These are phyloP conservation scores for Pythium aristosporum DNA, from an alignment of 352 stramenopile genomes.

Conservation along the genomic window DNA sequence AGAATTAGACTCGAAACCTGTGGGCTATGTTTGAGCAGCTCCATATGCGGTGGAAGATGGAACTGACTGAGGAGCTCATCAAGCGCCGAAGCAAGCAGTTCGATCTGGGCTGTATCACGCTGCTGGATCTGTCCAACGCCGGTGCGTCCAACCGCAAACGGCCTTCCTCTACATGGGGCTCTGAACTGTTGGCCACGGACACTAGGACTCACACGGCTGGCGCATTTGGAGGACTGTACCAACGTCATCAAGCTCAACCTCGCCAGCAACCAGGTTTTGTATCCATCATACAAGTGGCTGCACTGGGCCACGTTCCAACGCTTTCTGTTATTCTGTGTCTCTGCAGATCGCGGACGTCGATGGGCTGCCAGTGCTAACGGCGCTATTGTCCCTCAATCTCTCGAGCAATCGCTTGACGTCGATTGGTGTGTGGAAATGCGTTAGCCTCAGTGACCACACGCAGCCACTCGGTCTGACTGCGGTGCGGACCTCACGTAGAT, in stretches of 20 bases:
- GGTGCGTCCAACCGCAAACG: conserved; percentile 10
- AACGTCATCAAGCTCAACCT: conserved; percentile 62
- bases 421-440: conserved; percentile 47
- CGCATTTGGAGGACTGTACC: conserved; percentile 44
- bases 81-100: conserved; percentile 79
- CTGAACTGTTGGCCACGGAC: not conserved
- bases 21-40: not conserved
- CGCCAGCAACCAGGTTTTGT: conserved; percentile 43
- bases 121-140: conserved; percentile 58
- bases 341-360: conserved; percentile 44
- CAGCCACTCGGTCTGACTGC: not conserved
- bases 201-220: conserved; percentile 33
- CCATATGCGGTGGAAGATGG: conserved; percentile 31
- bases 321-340: not conserved
- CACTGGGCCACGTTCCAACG: not conserved
- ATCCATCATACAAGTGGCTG: not conserved
- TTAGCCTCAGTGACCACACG: conserved; percentile 10
- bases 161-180: not conserved
- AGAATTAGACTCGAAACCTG: no score
- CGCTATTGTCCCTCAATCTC: conserved; percentile 48
- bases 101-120: conserved; percentile 61
- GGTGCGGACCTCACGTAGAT: conserved; percentile 24
- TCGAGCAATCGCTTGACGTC: conserved; percentile 46
- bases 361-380: conserved; percentile 41
- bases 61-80: conserved; percentile 61